These are phyloP conservation scores for Alternaria infectoria DNA, from an alignment of 2,329 filamentous ascomycete genomes.

Conservation along the genomic window DNA sequence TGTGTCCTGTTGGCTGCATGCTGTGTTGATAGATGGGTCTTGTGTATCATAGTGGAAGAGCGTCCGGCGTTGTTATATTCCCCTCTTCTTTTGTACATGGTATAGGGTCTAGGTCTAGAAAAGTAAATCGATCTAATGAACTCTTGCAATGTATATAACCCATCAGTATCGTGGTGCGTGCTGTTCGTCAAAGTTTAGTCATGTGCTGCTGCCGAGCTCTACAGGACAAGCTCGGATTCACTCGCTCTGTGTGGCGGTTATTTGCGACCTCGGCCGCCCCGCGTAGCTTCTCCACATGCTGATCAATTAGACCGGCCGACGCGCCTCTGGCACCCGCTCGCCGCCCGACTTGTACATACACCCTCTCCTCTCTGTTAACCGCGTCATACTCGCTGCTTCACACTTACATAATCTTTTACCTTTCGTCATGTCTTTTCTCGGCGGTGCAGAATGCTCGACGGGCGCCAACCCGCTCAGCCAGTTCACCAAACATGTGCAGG, in stretches of 20 bases:
- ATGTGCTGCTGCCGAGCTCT: background rate
- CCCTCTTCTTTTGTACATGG: slow-evolving; percentile 30
- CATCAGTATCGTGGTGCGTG: background rate
- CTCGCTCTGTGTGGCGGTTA: slow-evolving; percentile 6
- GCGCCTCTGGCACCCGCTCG: slow-evolving; percentile 2
- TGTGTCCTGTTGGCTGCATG: slow-evolving; percentile 25
- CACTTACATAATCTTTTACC: background rate
- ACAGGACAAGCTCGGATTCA: background rate
- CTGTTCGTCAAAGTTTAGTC: background rate
- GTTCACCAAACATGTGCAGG: slow-evolving; percentile 95
- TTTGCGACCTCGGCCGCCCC: slow-evolving; percentile 25
- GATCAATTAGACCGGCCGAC: slow-evolving; percentile 24
- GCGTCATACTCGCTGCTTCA: background rate
- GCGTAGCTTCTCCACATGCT: slow-evolving; percentile 26
- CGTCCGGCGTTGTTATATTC: slow-evolving; percentile 32
- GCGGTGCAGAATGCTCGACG: slow-evolving; percentile 95
- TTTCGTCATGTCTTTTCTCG: slow-evolving; percentile 85
- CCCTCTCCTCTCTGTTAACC: slow-evolving; percentile 1
- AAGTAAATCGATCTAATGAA: slow-evolving; percentile 17
- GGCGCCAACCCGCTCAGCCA: slow-evolving; percentile 95
- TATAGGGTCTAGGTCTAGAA: slow-evolving; percentile 7
- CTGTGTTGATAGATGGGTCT: slow-evolving; percentile 32
- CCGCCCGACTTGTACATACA: slow-evolving; percentile 9
- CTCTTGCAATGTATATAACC: background rate
- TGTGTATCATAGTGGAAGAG: slow-evolving; percentile 42